Evolutionary conservation across 2,329 filamentous ascomycete genomes (phyloP).

Genomic region (Huntiella moniliformis): DNA sequence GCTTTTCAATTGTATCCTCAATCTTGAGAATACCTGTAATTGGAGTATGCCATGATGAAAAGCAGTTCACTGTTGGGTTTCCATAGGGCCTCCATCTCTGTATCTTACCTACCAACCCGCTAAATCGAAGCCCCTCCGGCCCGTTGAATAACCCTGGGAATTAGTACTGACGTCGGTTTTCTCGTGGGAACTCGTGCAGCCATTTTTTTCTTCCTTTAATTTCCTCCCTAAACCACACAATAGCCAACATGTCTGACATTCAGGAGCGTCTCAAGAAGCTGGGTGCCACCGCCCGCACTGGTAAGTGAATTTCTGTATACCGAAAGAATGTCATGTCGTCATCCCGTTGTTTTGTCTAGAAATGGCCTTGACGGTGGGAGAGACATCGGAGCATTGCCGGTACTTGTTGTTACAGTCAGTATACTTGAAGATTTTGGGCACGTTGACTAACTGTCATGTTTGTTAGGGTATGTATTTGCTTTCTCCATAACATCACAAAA

Average conservation of each 20-base stretch:
- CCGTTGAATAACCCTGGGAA: slow-evolving; percentile 13
- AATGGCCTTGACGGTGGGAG: neutral
- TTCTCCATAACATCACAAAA: neutral
- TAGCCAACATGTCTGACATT: slow-evolving; percentile 32
- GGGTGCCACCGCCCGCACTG: slow-evolving; percentile 39
- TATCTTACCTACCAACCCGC: too few species aligned
- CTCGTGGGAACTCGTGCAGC: slow-evolving; percentile 11
- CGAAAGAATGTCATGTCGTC: neutral
- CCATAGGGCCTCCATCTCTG: too few species aligned
- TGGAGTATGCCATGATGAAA: too few species aligned
- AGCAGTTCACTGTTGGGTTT: too few species aligned
- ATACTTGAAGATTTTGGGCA: slow-evolving; percentile 10
- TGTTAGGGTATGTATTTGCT: slow-evolving; percentile 11
- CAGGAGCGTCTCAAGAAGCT: slow-evolving; percentile 44
- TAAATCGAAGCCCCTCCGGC: too few species aligned
- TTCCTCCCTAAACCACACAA: slow-evolving; percentile 14
- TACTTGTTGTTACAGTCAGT: neutral
- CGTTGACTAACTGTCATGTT: slow-evolving; percentile 12
- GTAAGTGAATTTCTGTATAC: slow-evolving; percentile 27
- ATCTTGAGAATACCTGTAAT: too few species aligned
- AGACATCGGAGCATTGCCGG: neutral
- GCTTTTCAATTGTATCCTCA: too few species aligned
- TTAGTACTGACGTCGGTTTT: slow-evolving; percentile 17
- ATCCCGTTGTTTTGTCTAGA: neutral
- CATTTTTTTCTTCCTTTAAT: slow-evolving; percentile 11